A percentile compares a stretch with the other conserved stretches of the same genome.
Evolutionary conservation across 2,329 filamentous ascomycete species (phyloP).

Genomic region (Albophoma yamanashiensis): DNA sequence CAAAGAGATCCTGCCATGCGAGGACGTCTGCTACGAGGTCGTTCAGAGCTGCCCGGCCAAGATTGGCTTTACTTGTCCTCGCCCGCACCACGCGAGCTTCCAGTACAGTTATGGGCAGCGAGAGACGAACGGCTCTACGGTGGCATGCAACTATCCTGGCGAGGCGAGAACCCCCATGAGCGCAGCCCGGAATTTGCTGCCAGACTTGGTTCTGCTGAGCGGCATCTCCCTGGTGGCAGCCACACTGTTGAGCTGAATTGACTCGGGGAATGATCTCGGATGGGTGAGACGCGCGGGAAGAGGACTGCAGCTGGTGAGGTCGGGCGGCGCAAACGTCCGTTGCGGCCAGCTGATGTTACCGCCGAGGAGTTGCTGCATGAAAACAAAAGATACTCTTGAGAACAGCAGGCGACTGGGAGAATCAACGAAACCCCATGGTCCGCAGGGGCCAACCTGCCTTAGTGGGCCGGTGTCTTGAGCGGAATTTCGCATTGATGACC

Average conservation of each 20-base stretch:
- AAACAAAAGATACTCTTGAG: background rate
- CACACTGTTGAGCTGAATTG: background rate
- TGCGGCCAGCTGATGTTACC: background rate
- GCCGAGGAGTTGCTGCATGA: background rate
- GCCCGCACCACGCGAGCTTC: slow-evolving; percentile 19
- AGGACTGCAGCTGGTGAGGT: background rate
- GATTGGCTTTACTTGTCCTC: slow-evolving; percentile 68
- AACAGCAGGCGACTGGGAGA: background rate
- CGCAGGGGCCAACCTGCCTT: background rate
- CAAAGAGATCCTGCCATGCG: slow-evolving; percentile 83
- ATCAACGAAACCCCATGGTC: background rate
- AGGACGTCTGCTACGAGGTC: slow-evolving; percentile 77
- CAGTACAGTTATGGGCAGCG: slow-evolving; percentile 23
- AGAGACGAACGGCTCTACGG: slow-evolving; percentile 8
- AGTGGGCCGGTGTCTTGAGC: background rate
- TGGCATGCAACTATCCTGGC: slow-evolving; percentile 28
- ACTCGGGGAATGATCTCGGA: background rate
- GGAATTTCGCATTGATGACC: background rate
- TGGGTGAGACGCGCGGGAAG: background rate
- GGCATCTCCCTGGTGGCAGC: background rate
- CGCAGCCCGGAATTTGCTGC: slow-evolving; percentile 5
- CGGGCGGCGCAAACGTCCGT: background rate
- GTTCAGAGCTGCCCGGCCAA: slow-evolving; percentile 74
- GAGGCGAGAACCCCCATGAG: slow-evolving; percentile 20
- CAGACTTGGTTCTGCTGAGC: slow-evolving; percentile 8